These are phyloP conservation scores for Auriscalpium microsporum DNA, from an alignment of 768 basidiomycete species.

Conservation along the genomic window DNA sequence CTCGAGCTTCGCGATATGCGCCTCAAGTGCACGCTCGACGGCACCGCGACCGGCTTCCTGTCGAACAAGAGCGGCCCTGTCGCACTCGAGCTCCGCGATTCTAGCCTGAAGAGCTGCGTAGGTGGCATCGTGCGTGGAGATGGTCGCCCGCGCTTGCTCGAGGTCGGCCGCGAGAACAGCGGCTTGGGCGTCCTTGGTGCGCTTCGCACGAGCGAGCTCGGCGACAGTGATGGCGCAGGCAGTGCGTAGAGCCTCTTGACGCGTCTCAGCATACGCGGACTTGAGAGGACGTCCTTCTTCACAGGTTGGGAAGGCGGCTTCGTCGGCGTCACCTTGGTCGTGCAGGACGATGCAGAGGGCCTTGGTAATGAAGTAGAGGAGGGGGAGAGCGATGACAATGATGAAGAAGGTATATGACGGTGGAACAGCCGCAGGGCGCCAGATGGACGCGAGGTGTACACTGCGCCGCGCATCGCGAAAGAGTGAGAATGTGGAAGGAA, in stretches of 20 bases:
- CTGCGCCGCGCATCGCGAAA: too few relatives aligned
- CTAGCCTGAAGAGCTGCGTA: not conserved
- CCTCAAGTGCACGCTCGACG: not conserved
- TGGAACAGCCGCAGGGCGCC: too few relatives aligned
- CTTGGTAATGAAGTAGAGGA: too few relatives aligned
- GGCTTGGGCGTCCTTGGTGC: not conserved
- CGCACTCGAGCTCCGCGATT: not conserved
- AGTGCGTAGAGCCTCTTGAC: not conserved
- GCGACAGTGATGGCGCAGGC: conserved; percentile 22
- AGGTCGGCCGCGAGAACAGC: not conserved
- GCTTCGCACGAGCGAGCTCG: conserved; percentile 31
- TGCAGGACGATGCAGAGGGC: too few relatives aligned
- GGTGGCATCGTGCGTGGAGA: not conserved
- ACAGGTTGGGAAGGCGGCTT: too few relatives aligned
- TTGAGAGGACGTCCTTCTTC: too few relatives aligned
- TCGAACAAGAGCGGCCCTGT: not conserved
- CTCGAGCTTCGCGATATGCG: not conserved
- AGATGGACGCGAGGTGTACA: too few relatives aligned
- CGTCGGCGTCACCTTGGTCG: too few relatives aligned
- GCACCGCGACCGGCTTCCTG: not conserved
- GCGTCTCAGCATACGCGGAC: not conserved
- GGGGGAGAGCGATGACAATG: too few relatives aligned
- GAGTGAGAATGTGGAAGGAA: too few relatives aligned
- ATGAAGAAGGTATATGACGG: too few relatives aligned
- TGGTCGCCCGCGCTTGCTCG: not conserved